These are phyloP conservation scores for Viridothelium virens DNA, from an alignment of 495 filamentous ascomycete genomes.

Conservation along the genomic window DNA sequence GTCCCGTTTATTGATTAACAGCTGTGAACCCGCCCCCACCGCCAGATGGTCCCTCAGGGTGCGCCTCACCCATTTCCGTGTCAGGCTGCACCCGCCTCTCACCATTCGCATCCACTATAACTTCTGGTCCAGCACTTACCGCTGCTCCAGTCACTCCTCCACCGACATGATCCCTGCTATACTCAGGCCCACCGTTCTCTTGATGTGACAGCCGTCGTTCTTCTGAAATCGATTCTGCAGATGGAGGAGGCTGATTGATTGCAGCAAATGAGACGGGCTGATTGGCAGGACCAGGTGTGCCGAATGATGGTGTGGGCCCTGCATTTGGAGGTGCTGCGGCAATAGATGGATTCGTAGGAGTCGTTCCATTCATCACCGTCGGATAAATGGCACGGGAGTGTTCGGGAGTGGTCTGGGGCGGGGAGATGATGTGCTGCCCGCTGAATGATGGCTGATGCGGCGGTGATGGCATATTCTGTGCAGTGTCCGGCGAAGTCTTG, in stretches of 20 bases:
- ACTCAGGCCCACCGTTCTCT: constrained; percentile 13
- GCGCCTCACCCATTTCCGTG: constrained; percentile 6
- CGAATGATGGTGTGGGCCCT: background rate
- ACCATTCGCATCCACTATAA: constrained; percentile 26
- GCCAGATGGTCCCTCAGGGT: background rate
- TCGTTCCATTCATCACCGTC: constrained; percentile 2
- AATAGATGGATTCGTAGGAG: background rate
- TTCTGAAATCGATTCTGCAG: background rate
- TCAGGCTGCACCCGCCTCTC: constrained; percentile 22
- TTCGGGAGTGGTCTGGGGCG: constrained; percentile 4
- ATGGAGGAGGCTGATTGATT: constrained; percentile 16
- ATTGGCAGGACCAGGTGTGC: background rate
- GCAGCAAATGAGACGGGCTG: constrained; percentile 5
- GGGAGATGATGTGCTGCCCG: constrained; percentile 19
- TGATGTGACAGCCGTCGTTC: background rate
- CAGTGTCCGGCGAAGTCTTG: constrained; percentile 21
- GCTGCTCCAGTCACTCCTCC: constrained; percentile 16
- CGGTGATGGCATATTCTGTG: constrained; percentile 14
- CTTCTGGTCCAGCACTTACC: constrained; percentile 17
- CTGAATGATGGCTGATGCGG: constrained; percentile 17
- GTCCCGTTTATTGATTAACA: constrained; percentile 21
- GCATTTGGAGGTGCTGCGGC: constrained; percentile 19
- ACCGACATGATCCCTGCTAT: constrained; percentile 16
- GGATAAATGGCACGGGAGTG: background rate
- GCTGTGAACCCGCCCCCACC: constrained; percentile 26